Conservation (phyloP, 495 filamentous ascomycete species). For the Lindgomyces ingoldianus region DNA sequence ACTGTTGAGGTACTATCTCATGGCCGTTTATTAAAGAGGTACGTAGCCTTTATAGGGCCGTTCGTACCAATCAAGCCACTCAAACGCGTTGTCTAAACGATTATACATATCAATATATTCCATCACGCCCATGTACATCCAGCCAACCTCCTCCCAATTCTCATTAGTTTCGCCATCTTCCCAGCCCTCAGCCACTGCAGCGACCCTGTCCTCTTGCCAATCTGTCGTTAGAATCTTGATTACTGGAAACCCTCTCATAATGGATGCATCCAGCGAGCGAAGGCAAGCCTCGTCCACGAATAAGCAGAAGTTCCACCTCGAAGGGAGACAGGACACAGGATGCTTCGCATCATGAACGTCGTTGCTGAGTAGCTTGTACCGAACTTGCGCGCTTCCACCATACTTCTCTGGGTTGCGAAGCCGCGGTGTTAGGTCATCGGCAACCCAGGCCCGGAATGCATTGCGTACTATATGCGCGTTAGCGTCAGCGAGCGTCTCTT, state of each 20-base stretch:
- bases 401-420: slow-evolving; percentile 6
- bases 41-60: slow-evolving; percentile 8
- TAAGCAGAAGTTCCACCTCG: slow-evolving; percentile 24
- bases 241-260: neutral
- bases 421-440: slow-evolving; percentile 17
- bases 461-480: slow-evolving; percentile 19
- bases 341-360: slow-evolving; percentile 7
- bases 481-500: slow-evolving; percentile 7
- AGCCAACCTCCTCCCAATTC: slow-evolving; percentile 11
- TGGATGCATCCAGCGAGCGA: slow-evolving; percentile 6
- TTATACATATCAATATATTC: slow-evolving; percentile 6
- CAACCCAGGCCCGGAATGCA: slow-evolving; percentile 14
- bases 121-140: slow-evolving; percentile 14
- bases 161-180: slow-evolving; percentile 16
- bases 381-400: slow-evolving; percentile 1
- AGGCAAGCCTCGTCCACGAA: slow-evolving; percentile 14
- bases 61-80: slow-evolving; percentile 5
- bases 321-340: slow-evolving; percentile 2
- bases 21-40: too few relatives aligned
- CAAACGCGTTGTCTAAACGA: neutral
- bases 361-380: slow-evolving; percentile 9
- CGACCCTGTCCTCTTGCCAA: slow-evolving; percentile 5
- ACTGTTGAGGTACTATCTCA: too few relatives aligned
- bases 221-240: slow-evolving; percentile 16
- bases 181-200: slow-evolving; percentile 8